Evolutionary conservation across 2,329 filamentous ascomycete species (phyloP).

Genomic region (Dothidotthia symphoricarpi): DNA sequence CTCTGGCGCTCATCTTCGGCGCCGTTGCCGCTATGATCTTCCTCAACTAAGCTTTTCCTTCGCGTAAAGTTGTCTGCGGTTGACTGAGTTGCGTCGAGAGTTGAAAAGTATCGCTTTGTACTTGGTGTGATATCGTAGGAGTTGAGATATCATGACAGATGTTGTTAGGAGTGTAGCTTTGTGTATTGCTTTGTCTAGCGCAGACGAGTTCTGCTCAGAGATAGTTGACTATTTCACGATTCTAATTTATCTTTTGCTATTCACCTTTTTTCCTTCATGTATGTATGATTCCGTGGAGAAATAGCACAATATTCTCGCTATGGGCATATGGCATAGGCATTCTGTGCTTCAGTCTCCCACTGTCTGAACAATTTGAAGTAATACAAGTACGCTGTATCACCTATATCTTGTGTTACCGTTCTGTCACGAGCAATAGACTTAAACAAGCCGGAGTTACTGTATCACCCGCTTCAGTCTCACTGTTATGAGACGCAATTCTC

Average conservation of each 20-base stretch:
- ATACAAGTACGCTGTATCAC: too few species aligned
- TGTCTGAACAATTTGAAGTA: neutral
- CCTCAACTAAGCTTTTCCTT: constrained; percentile 34
- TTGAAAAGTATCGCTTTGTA: too few species aligned
- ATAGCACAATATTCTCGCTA: too few species aligned
- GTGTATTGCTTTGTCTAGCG: constrained; percentile 27
- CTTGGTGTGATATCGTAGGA: too few species aligned
- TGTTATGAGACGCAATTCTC: neutral
- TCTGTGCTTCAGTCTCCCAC: neutral
- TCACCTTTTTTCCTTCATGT: constrained; percentile 1
- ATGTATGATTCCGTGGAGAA: too few species aligned
- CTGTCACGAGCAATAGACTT: too few species aligned
- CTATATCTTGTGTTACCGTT: too few species aligned
- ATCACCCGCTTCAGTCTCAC: too few species aligned
- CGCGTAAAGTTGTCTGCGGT: too few species aligned
- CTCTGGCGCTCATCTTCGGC: constrained; percentile 43
- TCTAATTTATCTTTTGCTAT: constrained; percentile 1
- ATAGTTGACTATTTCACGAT: constrained; percentile 15
- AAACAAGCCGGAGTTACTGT: too few species aligned
- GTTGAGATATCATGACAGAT: constrained; percentile 14
- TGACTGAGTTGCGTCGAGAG: too few species aligned
- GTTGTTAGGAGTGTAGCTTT: constrained; percentile 12
- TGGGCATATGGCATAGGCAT: too few species aligned
- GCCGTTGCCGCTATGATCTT: constrained; percentile 44
- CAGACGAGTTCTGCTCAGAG: constrained; percentile 26